Evolutionary conservation across 2,329 filamentous ascomycete species (phyloP), one percentile per base, ranked within the genome.

Genomic region (Helotiales sp.): DNA sequence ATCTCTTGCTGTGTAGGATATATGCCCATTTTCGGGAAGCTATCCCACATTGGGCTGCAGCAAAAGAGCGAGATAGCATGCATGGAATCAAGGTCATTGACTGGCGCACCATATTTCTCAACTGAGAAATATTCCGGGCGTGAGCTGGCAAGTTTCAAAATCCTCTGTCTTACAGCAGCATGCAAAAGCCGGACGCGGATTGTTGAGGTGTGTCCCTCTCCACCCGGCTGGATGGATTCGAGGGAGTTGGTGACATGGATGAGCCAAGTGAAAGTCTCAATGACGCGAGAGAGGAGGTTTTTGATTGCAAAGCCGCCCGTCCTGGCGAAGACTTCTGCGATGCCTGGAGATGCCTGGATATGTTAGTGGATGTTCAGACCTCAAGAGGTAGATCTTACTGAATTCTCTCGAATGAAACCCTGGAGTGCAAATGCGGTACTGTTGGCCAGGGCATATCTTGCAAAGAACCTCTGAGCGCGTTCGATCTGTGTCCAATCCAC

Each of bases 221-320:
- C 43, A 17, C 61, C 58, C 10, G 58, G 37, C 37, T 26, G 24
- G 40, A 65, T 65, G 3, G 28, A 43, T 34, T 65, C 58, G 13
- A 65, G 58, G 2, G 47, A 61, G 22, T 30, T 47, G 26, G 63
- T 65, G 24, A 65, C 58, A 6, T 61, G 58, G 20, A 65, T 47
- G 10, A 65, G n/a, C 63, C 63, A 65, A 15, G 58, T 61, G 40
- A 61, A 61, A 17, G 63, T 61, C 28, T 65, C 63, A 24, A 65
- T 61, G 8, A 61, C 63, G 7, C 63, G 57, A 3, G 63, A 65
- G n/a, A 61, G 40, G 8, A 65, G 34, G 34, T 65, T 61, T 34
- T 65, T 65, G 34, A 60, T 59, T 1, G 57, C 20, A 32, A 65
- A 65, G 3, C 63, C 63, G 8, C 63, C 63, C 5, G 63, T 65